A percentile compares a stretch with the other conserved stretches of the same genome.
These are phyloP conservation scores for Inonotus hispidus DNA, from an alignment of 1,284 basidiomycete genomes.

Conservation along the genomic window DNA sequence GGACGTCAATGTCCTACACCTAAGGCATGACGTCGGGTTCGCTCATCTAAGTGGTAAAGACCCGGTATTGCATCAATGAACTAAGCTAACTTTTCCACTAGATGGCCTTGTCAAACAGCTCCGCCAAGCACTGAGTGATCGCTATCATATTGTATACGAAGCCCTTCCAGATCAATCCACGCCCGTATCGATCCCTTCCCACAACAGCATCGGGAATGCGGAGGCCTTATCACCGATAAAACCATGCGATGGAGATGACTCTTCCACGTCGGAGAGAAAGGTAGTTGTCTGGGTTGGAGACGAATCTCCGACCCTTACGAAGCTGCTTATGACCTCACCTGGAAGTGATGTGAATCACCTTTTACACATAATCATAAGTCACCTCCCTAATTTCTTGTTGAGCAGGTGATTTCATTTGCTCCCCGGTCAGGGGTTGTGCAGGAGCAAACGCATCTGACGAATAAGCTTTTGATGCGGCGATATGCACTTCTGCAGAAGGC, in stretches of 20 bases:
- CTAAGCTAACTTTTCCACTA: conserved; percentile 12
- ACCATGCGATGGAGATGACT: conserved; percentile 14
- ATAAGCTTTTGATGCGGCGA: conserved; percentile 86
- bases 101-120: conserved; percentile 23
- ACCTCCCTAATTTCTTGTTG: neutral
- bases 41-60: conserved; percentile 60
- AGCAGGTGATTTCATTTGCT: conserved; percentile 74
- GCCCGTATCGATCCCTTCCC: conserved; percentile 5
- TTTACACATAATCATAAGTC: conserved; percentile 26
- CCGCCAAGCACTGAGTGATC: conserved; percentile 19
- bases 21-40: conserved; percentile 82
- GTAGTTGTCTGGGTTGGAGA: conserved; percentile 78
- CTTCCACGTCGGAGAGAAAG: neutral
- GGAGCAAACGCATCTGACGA: conserved; percentile 63
- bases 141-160: conserved; percentile 19
- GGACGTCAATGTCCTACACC: conserved; percentile 33
- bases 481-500: conserved; percentile 88
- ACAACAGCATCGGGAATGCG: too few relatives aligned
- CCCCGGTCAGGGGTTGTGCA: conserved; percentile 45
- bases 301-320: conserved; percentile 80
- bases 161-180: conserved; percentile 13
- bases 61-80: neutral
- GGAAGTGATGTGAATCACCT: conserved; percentile 30
- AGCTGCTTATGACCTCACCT: conserved; percentile 70
- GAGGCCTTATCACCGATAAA: neutral